Evolutionary conservation across 2,329 filamentous ascomycete genomes (phyloP), one percentile per base, ranked within the genome.

Genomic region (Penicillium sclerotigenum): DNA sequence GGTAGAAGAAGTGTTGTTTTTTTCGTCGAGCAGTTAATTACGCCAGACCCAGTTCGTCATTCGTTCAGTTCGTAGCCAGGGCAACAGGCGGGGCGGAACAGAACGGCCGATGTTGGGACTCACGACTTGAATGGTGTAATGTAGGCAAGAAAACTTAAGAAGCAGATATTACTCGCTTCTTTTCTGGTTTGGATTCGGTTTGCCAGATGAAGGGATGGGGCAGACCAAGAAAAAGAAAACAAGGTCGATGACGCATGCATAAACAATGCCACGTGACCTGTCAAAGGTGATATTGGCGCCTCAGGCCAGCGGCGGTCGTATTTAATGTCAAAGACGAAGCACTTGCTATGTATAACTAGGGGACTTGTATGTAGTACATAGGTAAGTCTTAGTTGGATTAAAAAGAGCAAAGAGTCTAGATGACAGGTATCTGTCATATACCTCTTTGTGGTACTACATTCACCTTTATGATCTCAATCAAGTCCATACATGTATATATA

Each of bases 61-160:
- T 61, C 58, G 54, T 62, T 53, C 54, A 54, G 34, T 47, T 61
- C 61, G 73, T 75, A 74, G 71, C 69, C 72, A 68, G 64, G 71
- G 72, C 71, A 75, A 75, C 73, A 67, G 52, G 62, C 58, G 64
- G 67, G 61, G 59, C 62, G 43, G 47, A 36, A 50, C n/a, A 29
- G 43, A 47, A 40, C 47, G 37, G 29, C 22, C 20, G 36, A 46
- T 26, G 13, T 29, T 54, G n/a, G 29, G 16, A 18, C 36, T 42
- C 22, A 36, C 20, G 22, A 34, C 9, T 33, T 45, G 11, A 5
- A n/a, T 16, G 18, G 16, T 43, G 48, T 41, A 24, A 34, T 26
- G 13, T n/a, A 7, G 9, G 4, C 8, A 29, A 11, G 1, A n/a
- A 36, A 22, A 1, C 29, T 6, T 13, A 33, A 43, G 16, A n/a